Evolutionary conservation across 1,284 basidiomycete species (phyloP).

Genomic region (Anthracocystis walkeri): DNA sequence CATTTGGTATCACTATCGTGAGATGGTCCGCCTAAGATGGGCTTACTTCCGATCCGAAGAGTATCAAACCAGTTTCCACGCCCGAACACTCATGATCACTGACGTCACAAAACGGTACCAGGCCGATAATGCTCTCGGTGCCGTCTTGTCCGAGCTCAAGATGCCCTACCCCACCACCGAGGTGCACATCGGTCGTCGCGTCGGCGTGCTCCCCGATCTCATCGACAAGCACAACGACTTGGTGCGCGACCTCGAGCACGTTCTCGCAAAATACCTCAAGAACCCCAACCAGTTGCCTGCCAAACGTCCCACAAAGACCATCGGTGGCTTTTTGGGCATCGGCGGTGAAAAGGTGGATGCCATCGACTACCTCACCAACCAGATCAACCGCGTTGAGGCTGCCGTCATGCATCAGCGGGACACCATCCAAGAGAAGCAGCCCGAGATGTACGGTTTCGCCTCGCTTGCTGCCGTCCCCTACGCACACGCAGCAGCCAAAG

Average conservation of each 20-base stretch:
- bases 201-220: slow-evolving; percentile 80
- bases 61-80: slow-evolving; percentile 72
- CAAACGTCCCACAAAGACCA: slow-evolving; percentile 79
- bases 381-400: slow-evolving; percentile 61
- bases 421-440: slow-evolving; percentile 56
- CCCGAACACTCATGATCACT: slow-evolving; percentile 75
- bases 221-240: slow-evolving; percentile 87
- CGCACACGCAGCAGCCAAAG: slow-evolving; percentile 65
- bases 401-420: slow-evolving; percentile 71
- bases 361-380: slow-evolving; percentile 59
- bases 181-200: slow-evolving; percentile 82
- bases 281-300: slow-evolving; percentile 80
- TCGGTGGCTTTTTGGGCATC: slow-evolving; percentile 78
- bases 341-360: slow-evolving; percentile 78
- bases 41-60: slow-evolving; percentile 64
- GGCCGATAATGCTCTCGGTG: slow-evolving; percentile 75
- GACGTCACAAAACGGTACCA: slow-evolving; percentile 80
- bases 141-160: slow-evolving; percentile 73
- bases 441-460: slow-evolving; percentile 67
- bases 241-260: slow-evolving; percentile 83
- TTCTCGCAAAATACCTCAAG: slow-evolving; percentile 83
- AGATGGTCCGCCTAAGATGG: slow-evolving; percentile 64
- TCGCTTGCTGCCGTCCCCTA: slow-evolving; percentile 64
- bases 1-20: slow-evolving; percentile 62
- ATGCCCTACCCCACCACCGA: slow-evolving; percentile 86